Evolutionary conservation across 306 rosid genomes (phyloP).

Genomic region (Argentina anserina): DNA sequence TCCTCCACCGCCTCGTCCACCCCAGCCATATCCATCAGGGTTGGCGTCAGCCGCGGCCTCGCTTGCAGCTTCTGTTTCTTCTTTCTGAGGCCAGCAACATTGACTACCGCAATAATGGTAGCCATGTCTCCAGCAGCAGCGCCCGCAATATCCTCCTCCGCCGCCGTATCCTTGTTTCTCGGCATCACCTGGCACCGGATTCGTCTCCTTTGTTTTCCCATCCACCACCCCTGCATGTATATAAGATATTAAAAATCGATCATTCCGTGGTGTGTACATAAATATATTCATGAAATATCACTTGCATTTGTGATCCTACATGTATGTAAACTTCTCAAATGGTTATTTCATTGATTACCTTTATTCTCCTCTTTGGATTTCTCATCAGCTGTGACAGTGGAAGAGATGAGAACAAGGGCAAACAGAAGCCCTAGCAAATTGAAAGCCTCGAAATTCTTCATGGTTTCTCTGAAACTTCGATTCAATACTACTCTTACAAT

Average conservation of each 20-base stretch:
- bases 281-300: background rate
- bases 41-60: background rate
- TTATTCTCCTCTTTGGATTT: background rate
- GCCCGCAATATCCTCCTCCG: background rate
- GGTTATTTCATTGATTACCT: background rate
- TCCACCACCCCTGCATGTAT: background rate
- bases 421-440: slow-evolving; percentile 13
- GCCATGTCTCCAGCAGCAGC: background rate
- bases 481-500: background rate
- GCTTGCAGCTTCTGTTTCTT: background rate
- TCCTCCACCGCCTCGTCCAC: background rate
- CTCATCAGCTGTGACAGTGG: background rate
- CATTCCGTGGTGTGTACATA: background rate
- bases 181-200: background rate
- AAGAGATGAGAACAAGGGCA: background rate
- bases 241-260: background rate
- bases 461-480: background rate
- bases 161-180: background rate
- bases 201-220: background rate
- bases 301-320: background rate
- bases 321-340: background rate
- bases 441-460: slow-evolving; percentile 7
- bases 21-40: background rate
- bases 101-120: background rate
- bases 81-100: background rate